A percentile compares a stretch with the other conserved stretches of the same genome.
These are phyloP conservation scores for Cordyceps farinosa DNA, from an alignment of 2,329 filamentous ascomycete genomes.

Conservation along the genomic window DNA sequence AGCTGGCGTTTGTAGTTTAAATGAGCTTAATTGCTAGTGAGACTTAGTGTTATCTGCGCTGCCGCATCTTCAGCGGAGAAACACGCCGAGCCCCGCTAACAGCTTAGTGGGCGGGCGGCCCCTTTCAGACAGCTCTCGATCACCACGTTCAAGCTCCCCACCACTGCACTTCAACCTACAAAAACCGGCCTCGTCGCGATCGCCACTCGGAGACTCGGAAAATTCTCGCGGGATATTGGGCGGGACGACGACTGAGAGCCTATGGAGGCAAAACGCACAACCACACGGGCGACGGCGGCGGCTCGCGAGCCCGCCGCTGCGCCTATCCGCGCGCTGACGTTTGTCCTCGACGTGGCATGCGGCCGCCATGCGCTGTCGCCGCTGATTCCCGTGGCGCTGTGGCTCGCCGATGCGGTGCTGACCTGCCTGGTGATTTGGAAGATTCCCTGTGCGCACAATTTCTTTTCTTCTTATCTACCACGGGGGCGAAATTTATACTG, in stretches of 20 bases:
- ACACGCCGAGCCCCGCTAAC: not conserved
- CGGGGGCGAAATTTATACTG: not conserved
- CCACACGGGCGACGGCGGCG: not conserved
- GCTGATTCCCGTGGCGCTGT: slow-evolving; percentile 56
- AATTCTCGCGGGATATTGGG: too few species aligned
- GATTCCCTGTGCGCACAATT: slow-evolving; percentile 66
- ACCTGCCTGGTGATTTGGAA: slow-evolving; percentile 74
- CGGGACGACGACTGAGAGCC: not conserved
- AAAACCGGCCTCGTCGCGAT: not conserved
- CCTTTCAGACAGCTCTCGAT: slow-evolving; percentile 16
- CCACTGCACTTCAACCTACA: not conserved
- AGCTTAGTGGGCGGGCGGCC: not conserved
- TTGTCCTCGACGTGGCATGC: slow-evolving; percentile 42
- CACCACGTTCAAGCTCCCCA: slow-evolving; percentile 3
- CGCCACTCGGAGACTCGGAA: not conserved
- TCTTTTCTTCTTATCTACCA: not conserved
- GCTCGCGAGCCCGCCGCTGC: slow-evolving; percentile 22
- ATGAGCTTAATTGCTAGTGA: not conserved
- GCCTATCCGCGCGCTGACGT: slow-evolving; percentile 27
- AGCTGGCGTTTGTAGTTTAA: too few species aligned
- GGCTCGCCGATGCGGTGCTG: slow-evolving; percentile 67
- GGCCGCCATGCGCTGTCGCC: slow-evolving; percentile 49
- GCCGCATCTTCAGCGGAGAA: not conserved
- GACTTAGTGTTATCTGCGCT: not conserved
- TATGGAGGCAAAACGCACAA: slow-evolving; percentile 15